Base-by-base conservation (phyloP, 805 yeast genomes). In the Nakazawaea holstii region DNA sequence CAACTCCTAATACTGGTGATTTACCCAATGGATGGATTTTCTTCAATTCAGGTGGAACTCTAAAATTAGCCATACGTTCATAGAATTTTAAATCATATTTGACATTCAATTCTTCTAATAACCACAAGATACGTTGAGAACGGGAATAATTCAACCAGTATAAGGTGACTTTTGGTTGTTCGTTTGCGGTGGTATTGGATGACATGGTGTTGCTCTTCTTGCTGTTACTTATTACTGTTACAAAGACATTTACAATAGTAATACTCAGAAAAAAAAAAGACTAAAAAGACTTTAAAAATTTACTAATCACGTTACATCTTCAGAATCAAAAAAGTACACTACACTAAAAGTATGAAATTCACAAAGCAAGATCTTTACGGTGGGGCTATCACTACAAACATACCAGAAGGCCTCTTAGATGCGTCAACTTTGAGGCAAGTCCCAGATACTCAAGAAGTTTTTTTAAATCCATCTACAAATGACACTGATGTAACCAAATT, bases 401-500 rank as follows among this genome's bases (percentile, higher is more conserved):
- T 90, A 5, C 96, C 96, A 0, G 49, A 54, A 1, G 77, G 76
- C 0, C 71, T 84, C 42, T 59, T 84, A 1, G 97, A 94, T 62
- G 97, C 90, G 0, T 84, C 96, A 1, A 62, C 70, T 33, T 60
- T 91, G 42, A 70, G 99, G 48, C 87, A 87, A 51, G 79, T 94
- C 3, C 98, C 99, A 0, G 97, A 94, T 58, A 82, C 90, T 1
- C 98, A 94, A 61, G 99, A 92, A 62, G 97, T 92, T 26, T 94
- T 77, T 62, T 79, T 91, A 3, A 74, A 73, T 43, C 57, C 64
- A 11, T 55, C 68, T 1, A 37, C 37, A 9, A 55, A 53, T 45
- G 46, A 60, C 9, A 44, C 53, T 13, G 52, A 54, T 20, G 41
- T 51, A 26, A 49, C 57, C 41, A 55, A 52, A 43, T 58, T 71